Conservation (phyloP, 2,329 filamentous ascomycete genomes). For the Didymella arachidicola region DNA sequence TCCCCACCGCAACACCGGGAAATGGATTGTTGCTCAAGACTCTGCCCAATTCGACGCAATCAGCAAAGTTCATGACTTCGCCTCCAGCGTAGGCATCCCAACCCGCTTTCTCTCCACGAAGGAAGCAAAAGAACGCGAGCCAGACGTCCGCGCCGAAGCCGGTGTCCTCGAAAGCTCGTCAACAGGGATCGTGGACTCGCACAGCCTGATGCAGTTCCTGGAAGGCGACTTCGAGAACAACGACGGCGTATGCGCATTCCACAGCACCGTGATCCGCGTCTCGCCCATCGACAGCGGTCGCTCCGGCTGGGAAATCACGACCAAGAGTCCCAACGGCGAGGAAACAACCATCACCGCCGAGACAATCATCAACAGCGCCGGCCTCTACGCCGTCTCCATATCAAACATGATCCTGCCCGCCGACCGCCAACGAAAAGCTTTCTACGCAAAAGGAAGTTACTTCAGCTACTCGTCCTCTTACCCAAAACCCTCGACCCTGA, state of each 20-base stretch:
- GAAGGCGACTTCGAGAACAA: slow-evolving; percentile 77
- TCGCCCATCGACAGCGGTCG: slow-evolving; percentile 61
- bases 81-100: slow-evolving; percentile 68
- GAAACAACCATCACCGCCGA: slow-evolving; percentile 71
- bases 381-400: slow-evolving; percentile 76
- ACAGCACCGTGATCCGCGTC: slow-evolving; percentile 70
- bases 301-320: slow-evolving; percentile 74
- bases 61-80: slow-evolving; percentile 65
- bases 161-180: slow-evolving; percentile 84
- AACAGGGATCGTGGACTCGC: slow-evolving; percentile 91
- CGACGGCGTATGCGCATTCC: slow-evolving; percentile 77
- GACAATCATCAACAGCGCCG: slow-evolving; percentile 84
- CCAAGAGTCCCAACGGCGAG: slow-evolving; percentile 52
- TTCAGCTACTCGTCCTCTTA: slow-evolving; percentile 77
- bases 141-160: slow-evolving; percentile 73
- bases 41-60: slow-evolving; percentile 70
- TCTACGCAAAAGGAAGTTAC: slow-evolving; percentile 95
- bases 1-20: slow-evolving; percentile 77
- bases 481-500: slow-evolving; percentile 73
- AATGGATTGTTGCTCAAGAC: slow-evolving; percentile 94
- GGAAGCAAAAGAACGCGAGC: slow-evolving; percentile 73
- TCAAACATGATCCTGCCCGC: slow-evolving; percentile 80
- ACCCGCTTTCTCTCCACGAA: slow-evolving; percentile 71
- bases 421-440: slow-evolving; percentile 65
- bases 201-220: slow-evolving; percentile 82